These are phyloP conservation scores for Dipteronia dyeriana DNA, from an alignment of 345 rosid genomes.

Conservation along the genomic window DNA sequence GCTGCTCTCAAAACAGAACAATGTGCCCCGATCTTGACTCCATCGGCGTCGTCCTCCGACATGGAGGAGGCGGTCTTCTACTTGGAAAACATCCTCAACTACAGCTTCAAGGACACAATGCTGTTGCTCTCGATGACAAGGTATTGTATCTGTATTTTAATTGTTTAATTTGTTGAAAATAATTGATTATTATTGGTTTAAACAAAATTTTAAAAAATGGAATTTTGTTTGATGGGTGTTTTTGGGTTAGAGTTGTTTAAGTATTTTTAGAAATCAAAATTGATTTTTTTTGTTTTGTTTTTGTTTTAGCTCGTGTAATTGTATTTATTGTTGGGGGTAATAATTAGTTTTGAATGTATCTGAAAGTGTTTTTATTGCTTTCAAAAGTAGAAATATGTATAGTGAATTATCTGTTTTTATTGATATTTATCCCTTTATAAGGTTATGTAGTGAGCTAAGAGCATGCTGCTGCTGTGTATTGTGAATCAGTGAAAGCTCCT, in stretches of 20 bases:
- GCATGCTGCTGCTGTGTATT: constrained; percentile 43
- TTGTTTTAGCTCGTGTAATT: no score
- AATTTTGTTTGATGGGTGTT: not conserved
- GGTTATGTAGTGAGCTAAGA: constrained; percentile 62
- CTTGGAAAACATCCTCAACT: constrained; percentile 58
- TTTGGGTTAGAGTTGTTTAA: constrained; percentile 29
- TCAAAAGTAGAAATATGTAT: not conserved
- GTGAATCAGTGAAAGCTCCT: constrained; percentile 77
- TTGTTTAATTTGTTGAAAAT: not conserved
- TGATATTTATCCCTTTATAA: constrained; percentile 4
- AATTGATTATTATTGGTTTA: not conserved
- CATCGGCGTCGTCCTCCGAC: constrained; percentile 3
- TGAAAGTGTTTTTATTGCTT: not conserved
- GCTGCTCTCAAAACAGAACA: no score
- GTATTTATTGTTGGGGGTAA: no score
- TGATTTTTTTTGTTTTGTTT: constrained; percentile 23
- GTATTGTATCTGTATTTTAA: constrained; percentile 19
- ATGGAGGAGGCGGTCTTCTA: constrained; percentile 40
- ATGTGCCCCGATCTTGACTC: not conserved
- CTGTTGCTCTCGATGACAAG: constrained; percentile 47
- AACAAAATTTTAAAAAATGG: not conserved
- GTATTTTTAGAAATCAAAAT: constrained; percentile 42
- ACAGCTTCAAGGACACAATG: constrained; percentile 50
- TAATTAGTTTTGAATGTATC: no score
- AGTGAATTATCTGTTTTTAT: no score